Percentiles rank a stretch among this genome's conserved stretches.
phyloP scores from a whole-genome alignment of 331 rosid genomes.

The Rosa hybrid region DNA sequence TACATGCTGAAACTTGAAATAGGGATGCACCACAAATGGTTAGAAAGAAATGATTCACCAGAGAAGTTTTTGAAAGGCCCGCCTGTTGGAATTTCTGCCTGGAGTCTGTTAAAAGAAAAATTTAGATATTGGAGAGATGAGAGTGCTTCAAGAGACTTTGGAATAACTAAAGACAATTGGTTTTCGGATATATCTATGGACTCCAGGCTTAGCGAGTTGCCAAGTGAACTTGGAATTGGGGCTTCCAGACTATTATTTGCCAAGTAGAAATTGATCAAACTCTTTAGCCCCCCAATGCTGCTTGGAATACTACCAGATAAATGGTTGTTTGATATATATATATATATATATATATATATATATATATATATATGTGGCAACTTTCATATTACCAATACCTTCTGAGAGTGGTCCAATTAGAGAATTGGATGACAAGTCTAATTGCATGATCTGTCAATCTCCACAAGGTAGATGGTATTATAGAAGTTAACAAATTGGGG shows the following conservation, averaged over 20 bases:
- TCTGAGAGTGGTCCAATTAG: slow-evolving; percentile 25
- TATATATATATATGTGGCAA: too few species aligned
- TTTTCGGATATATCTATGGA: slow-evolving; percentile 33
- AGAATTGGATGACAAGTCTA: slow-evolving; percentile 34
- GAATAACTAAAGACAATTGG: slow-evolving; percentile 23
- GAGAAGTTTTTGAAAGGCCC: slow-evolving; percentile 31
- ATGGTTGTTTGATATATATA: too few species aligned
- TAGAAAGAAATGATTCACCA: slow-evolving; percentile 35
- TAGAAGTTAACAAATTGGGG: not conserved
- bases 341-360: too few species aligned
- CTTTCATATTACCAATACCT: slow-evolving; percentile 14
- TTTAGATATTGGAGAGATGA: slow-evolving; percentile 28
- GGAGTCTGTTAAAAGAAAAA: slow-evolving; percentile 36
- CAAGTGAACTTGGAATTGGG: slow-evolving; percentile 37
- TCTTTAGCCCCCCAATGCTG: not conserved
- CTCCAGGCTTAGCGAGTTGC: slow-evolving; percentile 29
- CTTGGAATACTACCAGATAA: too few species aligned
- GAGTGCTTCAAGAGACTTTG: slow-evolving; percentile 33
- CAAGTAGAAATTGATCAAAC: slow-evolving; percentile 21
- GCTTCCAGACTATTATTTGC: slow-evolving; percentile 27
- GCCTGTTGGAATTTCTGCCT: slow-evolving; percentile 44
- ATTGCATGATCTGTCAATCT: slow-evolving; percentile 13
- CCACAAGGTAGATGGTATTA: slow-evolving; percentile 20
- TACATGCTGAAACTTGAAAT: slow-evolving; percentile 34
- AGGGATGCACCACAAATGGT: slow-evolving; percentile 32